Base-by-base conservation (phyloP, 208 protist genomes). In the Trypanosoma mega region DNA sequence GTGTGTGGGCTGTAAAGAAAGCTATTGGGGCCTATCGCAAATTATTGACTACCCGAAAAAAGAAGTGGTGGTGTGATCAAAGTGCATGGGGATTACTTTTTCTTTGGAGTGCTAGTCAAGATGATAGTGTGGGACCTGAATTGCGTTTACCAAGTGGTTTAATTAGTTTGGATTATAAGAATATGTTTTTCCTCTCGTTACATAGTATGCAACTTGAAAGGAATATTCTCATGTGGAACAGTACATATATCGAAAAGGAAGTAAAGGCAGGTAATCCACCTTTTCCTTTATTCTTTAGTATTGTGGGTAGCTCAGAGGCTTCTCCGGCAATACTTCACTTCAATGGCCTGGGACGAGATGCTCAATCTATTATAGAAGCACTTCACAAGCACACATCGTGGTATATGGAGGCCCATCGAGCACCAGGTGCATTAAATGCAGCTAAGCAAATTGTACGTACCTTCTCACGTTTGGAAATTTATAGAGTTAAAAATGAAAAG, bases 11-110 rank as follows among this genome's bases (percentile, higher is more conserved):
- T 3, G 1, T 62, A 2, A 50, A 55, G 11, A 7, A 30, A 14
- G 63, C 56, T 2, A 9, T 55, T 1, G 45, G 8, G 9, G 63
- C 27, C 16, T 56, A 30, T 52, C 6, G 14, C 1, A 36, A 14
- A 1, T 11, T 70, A 3, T 7, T 5, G 36, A 3, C 5, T 5
- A 53, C 7, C 18, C n/a, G 31, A 2, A 18, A 44, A 26, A 34
- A n/a, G n/a, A n/a, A 26, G 14, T 60, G 49, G 52, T 47, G 44
- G 43, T 70, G 63, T 45, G 63, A 70, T 26, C 63, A 70, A 36
- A 54, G 26, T 20, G 29, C 45, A 6, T 57, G 49, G 53, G 45
- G 29, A 2, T 21, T 59, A 21, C 21, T 70, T 11, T 60, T 60
- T 26, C 6, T 63, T 4, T 63, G 33, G 54, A 56, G 63, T 23